Evolutionary conservation across 2,329 filamentous ascomycete genomes (phyloP).

Genomic region (Talaromyces sp.): DNA sequence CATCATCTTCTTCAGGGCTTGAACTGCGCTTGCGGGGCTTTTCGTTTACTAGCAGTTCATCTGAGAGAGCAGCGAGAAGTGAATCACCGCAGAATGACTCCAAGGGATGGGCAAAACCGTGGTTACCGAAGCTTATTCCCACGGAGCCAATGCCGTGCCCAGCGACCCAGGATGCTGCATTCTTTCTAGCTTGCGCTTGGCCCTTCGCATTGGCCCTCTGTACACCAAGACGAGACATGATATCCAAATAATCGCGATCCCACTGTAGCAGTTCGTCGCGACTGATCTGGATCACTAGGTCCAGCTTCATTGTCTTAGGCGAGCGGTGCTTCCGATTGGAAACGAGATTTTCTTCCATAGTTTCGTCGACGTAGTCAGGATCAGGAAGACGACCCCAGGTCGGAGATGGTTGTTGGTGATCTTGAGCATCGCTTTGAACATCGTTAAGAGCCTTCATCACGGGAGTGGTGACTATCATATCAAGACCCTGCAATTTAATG

Average conservation of each 20-base stretch:
- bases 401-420: slow-evolving; percentile 29
- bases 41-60: slow-evolving; percentile 23
- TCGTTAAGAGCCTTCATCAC: not conserved
- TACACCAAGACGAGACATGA: slow-evolving; percentile 53
- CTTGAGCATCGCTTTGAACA: slow-evolving; percentile 9
- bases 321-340: slow-evolving; percentile 25
- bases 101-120: slow-evolving; percentile 50
- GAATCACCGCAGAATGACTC: slow-evolving; percentile 56
- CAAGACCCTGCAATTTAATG: not conserved
- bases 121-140: slow-evolving; percentile 45
- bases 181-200: slow-evolving; percentile 55
- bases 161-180: slow-evolving; percentile 60
- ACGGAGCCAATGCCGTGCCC: slow-evolving; percentile 56
- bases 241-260: slow-evolving; percentile 57
- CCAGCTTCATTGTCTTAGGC: slow-evolving; percentile 45
- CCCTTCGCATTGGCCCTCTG: slow-evolving; percentile 45
- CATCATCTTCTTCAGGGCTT: slow-evolving; percentile 23
- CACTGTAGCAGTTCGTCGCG: slow-evolving; percentile 57
- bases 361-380: slow-evolving; percentile 20
- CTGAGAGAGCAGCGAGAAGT: slow-evolving; percentile 50
- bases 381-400: slow-evolving; percentile 20
- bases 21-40: slow-evolving; percentile 28
- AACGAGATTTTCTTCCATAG: not conserved
- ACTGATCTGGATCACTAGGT: slow-evolving; percentile 51
- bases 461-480: not conserved